Percentiles rank a stretch among this genome's conserved stretches.
Conservation (phyloP, 2,329 filamentous ascomycete species). For the Teratosphaeria pseudoeucalypti region DNA sequence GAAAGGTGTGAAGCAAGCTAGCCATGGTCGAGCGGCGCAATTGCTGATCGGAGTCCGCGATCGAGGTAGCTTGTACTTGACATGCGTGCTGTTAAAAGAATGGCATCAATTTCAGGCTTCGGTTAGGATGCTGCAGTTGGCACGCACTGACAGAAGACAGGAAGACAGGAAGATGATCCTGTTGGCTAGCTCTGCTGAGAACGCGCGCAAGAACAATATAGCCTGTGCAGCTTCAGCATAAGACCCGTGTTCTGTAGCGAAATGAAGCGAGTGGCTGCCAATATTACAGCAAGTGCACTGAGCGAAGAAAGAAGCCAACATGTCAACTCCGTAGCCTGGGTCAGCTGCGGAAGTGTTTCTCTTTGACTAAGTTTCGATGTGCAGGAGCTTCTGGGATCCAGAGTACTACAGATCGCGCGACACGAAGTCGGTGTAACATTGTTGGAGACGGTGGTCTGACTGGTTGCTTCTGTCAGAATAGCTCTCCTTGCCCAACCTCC, state of each 20-base stretch:
- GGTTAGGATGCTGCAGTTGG: background rate
- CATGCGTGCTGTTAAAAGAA: background rate
- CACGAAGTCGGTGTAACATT: too few relatives aligned
- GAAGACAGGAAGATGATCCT: background rate
- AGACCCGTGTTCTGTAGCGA: background rate
- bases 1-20: background rate
- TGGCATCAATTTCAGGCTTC: background rate
- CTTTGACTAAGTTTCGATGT: too few relatives aligned
- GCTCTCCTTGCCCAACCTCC: too few relatives aligned
- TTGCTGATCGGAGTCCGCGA: background rate
- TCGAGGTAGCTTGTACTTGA: background rate
- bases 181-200: background rate
- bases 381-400: too few relatives aligned
- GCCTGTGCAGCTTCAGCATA: background rate
- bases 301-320: background rate
- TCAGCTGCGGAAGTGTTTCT: too few relatives aligned
- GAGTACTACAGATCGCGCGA: too few relatives aligned
- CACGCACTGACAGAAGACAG: background rate
- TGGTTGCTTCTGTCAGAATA: too few relatives aligned
- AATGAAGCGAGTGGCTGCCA: background rate
- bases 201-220: background rate
- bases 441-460: too few relatives aligned
- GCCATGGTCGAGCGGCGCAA: background rate
- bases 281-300: background rate
- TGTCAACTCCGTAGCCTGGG: too few relatives aligned